Evolutionary conservation across 768 basidiomycete species (phyloP), one percentile per base, ranked within the genome.

Genomic region (Suillus weaverae): DNA sequence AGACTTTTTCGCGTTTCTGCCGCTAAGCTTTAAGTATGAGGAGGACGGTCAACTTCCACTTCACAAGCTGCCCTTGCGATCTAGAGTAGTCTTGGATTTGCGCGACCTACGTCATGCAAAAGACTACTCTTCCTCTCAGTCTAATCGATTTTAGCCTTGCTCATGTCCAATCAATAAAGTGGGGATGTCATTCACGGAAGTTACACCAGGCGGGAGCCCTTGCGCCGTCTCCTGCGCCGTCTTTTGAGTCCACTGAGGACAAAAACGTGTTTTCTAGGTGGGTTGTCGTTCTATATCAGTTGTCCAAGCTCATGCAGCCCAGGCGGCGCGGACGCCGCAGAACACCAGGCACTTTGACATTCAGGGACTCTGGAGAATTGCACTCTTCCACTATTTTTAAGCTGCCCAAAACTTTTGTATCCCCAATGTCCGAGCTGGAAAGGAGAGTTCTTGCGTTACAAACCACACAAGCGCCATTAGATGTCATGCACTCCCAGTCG

Each of bases 201-300:
- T 48, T 69, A 32, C 72, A 74, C 65, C 73, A 75, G 50, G 68
- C 64, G 13, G 33, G 66, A 38, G 65, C 62, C 8, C 30, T 62
- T 13, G 56, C 56, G 5, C 65, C 67, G 1, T 54, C 69, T 5
- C 35, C 67, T 30, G 61, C 32, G 43, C 61, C 51, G 16, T n/a
- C 20, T 16, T 13, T 59, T 14, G 50, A 41, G 5, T 6, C 41
- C 5, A 39, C 51, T 16, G 62, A 22, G 22, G 36, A 22, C 5
- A 30, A 32, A 57, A 60, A 3, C 2, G 48, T 62, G 13, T 60
- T 57, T 39, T 35, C 38, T 32, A 36, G 51, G 61, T 35, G 61
- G 1, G 36, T 59, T 20, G 11, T 60, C 20, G 9, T 61, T 33
- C 18, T 48, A 30, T 59, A 41, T 41, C 38, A 38, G 26, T 16